Evolutionary conservation across 306 rosid species (phyloP).

Genomic region (Vigna mungo): DNA sequence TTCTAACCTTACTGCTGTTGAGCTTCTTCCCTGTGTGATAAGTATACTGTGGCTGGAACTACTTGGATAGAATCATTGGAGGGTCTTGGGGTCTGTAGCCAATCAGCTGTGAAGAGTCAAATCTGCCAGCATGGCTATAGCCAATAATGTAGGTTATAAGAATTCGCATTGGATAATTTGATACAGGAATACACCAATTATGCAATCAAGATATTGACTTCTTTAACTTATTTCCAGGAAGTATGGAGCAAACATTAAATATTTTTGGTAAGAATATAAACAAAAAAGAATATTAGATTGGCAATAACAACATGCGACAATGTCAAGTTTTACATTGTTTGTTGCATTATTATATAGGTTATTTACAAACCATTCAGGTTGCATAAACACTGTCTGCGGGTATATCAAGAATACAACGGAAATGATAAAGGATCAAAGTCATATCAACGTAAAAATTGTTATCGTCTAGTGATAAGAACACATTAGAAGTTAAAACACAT

Average conservation of each 20-base stretch:
- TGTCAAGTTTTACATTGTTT: neutral
- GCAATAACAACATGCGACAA: neutral
- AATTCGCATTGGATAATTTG: neutral
- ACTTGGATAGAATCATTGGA: neutral
- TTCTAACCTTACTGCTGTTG: neutral
- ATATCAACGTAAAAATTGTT: neutral
- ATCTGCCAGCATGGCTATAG: neutral
- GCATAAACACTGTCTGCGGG: neutral
- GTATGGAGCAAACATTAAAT: neutral
- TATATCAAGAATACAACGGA: neutral
- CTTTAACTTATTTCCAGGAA: neutral
- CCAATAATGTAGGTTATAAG: neutral
- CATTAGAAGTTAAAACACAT: neutral
- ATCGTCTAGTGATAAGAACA: neutral
- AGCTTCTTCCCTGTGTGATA: constrained; percentile 33
- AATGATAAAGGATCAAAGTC: constrained; percentile 1
- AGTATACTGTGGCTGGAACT: neutral
- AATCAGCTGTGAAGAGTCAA: neutral
- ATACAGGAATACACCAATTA: neutral
- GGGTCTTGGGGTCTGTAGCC: constrained; percentile 40
- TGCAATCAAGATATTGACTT: neutral
- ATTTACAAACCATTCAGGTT: neutral
- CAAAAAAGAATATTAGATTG: neutral
- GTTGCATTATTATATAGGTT: neutral
- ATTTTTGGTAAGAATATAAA: neutral